Evolutionary conservation across 352 stramenopile species (phyloP), one percentile per base, ranked within the genome.

Genomic region (Phytophthora lateralis): DNA sequence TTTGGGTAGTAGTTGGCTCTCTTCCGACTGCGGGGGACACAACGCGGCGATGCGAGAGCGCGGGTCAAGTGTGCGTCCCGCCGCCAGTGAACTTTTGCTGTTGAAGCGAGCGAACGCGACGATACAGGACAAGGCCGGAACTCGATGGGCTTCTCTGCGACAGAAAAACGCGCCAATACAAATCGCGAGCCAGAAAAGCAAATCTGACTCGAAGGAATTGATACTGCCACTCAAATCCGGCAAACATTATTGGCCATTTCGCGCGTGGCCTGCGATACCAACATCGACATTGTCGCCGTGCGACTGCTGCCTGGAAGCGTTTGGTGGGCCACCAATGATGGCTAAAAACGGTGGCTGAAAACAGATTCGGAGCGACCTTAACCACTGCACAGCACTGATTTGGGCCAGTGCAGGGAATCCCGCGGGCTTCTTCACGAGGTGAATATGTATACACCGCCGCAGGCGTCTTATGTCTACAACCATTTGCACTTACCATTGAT

Each of bases 41-140:
- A 24, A 24, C 21, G 21, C 26, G 26, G 26, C 26, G 26, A 30
- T 30, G 26, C 26, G 15, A 21, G 8, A 44, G 14, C 6, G 38
- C 38, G 8, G 37, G 17, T 45, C 39, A 45, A 45, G 18, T 45
- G 39, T 9, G 39, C 21, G 39, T 42, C n/a, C n/a, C 3, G 11
- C 21, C 21, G 30, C 46, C 46, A 54, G 46, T 54, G 47, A 54
- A 54, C 29, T 26, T 44, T 24, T 38, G 37, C 47, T 37, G 29
- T 55, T 55, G 48, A 55, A 55, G 48, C 32, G 48, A 12, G 4
- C 48, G 48, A 12, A 21, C 48, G 14, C 17, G 48, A 55, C 48
- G 30, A 27, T 44, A 55, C 48, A 29, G 12, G 21, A 55, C 48
- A 55, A 32, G 47, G 30, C 30, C 39, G n/a, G 18, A 43, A 43